These are phyloP conservation scores for Coemansia sp. DNA, from an alignment of 192 early-diverging fungal genomes.

Conservation along the genomic window DNA sequence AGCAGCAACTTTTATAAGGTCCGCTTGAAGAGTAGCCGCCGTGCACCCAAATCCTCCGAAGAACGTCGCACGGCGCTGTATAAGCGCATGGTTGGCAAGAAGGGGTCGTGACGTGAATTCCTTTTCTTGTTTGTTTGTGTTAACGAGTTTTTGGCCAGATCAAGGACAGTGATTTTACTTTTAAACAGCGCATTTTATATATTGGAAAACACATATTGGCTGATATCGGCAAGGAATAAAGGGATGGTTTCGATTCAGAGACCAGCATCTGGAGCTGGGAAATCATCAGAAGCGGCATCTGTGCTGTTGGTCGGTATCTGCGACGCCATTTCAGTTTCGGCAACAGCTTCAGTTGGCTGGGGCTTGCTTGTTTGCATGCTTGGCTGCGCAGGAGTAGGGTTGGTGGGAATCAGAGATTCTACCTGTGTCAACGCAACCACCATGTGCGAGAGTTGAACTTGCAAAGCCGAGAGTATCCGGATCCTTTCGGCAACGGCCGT, in stretches of 20 bases:
- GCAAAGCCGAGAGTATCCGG: slow-evolving; percentile 60
- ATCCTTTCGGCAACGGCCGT: slow-evolving; percentile 64
- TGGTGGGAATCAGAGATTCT: slow-evolving; percentile 17
- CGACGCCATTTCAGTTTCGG: neutral
- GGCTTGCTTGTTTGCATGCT: neutral
- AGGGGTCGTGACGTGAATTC: neutral
- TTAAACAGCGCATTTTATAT: no score
- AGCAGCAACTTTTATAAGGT: slow-evolving; percentile 53
- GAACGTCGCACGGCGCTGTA: slow-evolving; percentile 46
- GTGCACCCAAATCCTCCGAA: slow-evolving; percentile 28
- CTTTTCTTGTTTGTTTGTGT: neutral
- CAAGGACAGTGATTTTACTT: no score
- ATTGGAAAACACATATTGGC: no score
- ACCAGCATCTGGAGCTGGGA: neutral
- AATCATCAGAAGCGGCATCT: neutral
- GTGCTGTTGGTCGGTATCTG: neutral
- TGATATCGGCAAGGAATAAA: no score
- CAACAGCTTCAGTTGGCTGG: neutral
- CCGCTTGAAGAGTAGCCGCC: slow-evolving; percentile 25
- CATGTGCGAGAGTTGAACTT: slow-evolving; percentile 59
- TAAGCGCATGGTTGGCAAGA: slow-evolving; percentile 39
- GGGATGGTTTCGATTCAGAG: neutral
- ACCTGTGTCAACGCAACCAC: slow-evolving; percentile 42
- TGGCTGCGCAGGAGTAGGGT: neutral
- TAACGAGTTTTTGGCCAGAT: no score